Conservation (phyloP, 108 stramenopile species). For the Pseudonitzschia pungens region DNA sequence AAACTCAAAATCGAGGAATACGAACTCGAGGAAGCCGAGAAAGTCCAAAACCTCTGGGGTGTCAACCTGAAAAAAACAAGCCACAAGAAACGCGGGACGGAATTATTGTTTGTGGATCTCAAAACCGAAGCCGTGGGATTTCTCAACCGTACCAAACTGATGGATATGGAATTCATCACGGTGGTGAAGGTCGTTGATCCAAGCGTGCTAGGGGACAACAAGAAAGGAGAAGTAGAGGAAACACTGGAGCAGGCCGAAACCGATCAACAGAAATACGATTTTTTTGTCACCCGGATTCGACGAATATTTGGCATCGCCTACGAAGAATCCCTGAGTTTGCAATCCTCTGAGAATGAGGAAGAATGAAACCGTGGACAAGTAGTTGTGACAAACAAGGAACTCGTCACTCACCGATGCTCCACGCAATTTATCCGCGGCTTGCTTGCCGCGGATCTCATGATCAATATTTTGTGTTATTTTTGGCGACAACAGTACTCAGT, state of each 20-base stretch:
- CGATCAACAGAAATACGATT: slow-evolving; percentile 18
- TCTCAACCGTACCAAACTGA: slow-evolving; percentile 22
- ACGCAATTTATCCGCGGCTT: no score
- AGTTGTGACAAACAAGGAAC: no score
- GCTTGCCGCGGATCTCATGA: no score
- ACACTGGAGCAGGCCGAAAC: slow-evolving; percentile 32
- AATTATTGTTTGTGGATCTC: slow-evolving; percentile 36
- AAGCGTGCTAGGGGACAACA: not conserved
- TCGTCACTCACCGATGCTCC: no score
- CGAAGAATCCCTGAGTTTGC: not conserved
- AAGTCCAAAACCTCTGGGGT: slow-evolving; percentile 40
- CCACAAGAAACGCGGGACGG: slow-evolving; percentile 28
- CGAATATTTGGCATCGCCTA: slow-evolving; percentile 25
- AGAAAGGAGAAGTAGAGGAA: slow-evolving; percentile 11
- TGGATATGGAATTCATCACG: slow-evolving; percentile 39
- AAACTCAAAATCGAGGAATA: slow-evolving; percentile 35
- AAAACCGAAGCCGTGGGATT: slow-evolving; percentile 29
- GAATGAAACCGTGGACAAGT: not conserved
- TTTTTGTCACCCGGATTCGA: slow-evolving; percentile 22
- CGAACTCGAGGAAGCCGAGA: slow-evolving; percentile 21
- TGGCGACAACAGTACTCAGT: no score
- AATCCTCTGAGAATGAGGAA: not conserved
- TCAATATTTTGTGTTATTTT: no score
- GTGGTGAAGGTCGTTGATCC: slow-evolving; percentile 8
- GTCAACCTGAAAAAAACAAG: slow-evolving; percentile 36